Conservation (phyloP, 495 filamentous ascomycete genomes). For the Penicillium alfredii region DNA sequence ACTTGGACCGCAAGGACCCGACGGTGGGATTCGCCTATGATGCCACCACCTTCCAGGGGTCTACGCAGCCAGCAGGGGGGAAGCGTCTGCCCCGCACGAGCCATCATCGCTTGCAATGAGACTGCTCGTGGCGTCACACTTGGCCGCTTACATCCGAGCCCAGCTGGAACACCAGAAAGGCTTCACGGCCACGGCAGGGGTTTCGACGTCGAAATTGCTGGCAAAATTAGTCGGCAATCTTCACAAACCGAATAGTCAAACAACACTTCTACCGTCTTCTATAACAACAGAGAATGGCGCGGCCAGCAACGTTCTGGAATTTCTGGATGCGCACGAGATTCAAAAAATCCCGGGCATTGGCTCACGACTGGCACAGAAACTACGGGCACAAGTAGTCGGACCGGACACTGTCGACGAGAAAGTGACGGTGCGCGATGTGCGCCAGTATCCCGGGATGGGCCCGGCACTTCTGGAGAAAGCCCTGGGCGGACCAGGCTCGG, state of each 20-base stretch:
- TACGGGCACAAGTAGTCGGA: conserved; percentile 57
- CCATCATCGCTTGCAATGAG: conserved; percentile 38
- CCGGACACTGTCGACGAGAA: conserved; percentile 41
- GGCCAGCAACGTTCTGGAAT: conserved; percentile 51
- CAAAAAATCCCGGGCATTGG: conserved; percentile 85
- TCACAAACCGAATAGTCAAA: conserved; percentile 83
- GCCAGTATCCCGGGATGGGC: conserved; percentile 53
- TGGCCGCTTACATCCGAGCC: conserved; percentile 64
- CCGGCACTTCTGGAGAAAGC: conserved; percentile 55
- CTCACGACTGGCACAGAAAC: conserved; percentile 63
- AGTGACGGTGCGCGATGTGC: conserved; percentile 62
- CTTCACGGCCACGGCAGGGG: conserved; percentile 81
- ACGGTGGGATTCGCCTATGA: conserved; percentile 74
- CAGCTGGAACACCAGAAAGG: conserved; percentile 71
- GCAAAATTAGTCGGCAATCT: conserved; percentile 79
- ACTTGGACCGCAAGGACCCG: conserved; percentile 67
- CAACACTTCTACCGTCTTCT: conserved; percentile 67
- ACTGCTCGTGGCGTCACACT: conserved; percentile 64
- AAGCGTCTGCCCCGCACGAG: background rate
- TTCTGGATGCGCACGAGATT: conserved; percentile 72
- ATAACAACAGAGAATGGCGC: conserved; percentile 12
- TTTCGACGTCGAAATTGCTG: conserved; percentile 77
- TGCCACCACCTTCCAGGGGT: conserved; percentile 55
- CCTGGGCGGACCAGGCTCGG: conserved; percentile 60
- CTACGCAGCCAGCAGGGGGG: conserved; percentile 43